Conservation (phyloP, 805 yeast species). For the Pichia heedii region DNA sequence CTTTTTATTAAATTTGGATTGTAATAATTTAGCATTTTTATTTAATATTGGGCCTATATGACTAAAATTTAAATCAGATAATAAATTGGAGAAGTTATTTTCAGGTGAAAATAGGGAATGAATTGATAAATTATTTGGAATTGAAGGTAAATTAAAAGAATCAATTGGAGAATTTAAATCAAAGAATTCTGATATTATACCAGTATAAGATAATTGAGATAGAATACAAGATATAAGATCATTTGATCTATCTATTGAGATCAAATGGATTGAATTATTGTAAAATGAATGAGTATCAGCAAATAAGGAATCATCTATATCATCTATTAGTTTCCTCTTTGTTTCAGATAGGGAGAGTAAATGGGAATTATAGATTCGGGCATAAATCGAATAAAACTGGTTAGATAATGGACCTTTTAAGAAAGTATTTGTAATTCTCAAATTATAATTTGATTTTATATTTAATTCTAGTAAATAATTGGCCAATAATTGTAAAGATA, state of each 20-base stretch:
- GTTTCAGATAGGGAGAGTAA: conserved; percentile 26
- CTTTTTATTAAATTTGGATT: conserved; percentile 53
- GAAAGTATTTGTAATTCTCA: conserved; percentile 45
- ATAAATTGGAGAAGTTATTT: conserved; percentile 40
- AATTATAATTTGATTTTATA: conserved; percentile 28
- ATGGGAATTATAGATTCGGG: conserved; percentile 24
- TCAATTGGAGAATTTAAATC: conserved; percentile 36
- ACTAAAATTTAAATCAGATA: conserved; percentile 60
- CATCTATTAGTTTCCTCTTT: conserved; percentile 24
- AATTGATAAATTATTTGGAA: conserved; percentile 10
- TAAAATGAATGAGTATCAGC: conserved; percentile 27
- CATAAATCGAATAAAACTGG: conserved; percentile 36
- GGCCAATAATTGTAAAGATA: conserved; percentile 40
- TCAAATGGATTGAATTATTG: conserved; percentile 50
- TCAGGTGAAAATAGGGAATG: conserved; percentile 31
- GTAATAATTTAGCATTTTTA: conserved; percentile 59
- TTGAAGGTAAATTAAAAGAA: not conserved
- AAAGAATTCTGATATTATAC: conserved; percentile 67
- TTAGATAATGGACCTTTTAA: conserved; percentile 53
- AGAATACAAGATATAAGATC: conserved; percentile 67
- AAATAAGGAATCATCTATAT: conserved; percentile 28
- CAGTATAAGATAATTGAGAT: conserved; percentile 73
- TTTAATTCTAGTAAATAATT: conserved; percentile 40
- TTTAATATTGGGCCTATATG: conserved; percentile 69
- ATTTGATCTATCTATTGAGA: conserved; percentile 69